Percentiles rank a stretch among this genome's conserved stretches.
These are phyloP conservation scores for carrot (Daucus carota) DNA, from an alignment of 129 eudicot genomes.

Conservation along the genomic window DNA sequence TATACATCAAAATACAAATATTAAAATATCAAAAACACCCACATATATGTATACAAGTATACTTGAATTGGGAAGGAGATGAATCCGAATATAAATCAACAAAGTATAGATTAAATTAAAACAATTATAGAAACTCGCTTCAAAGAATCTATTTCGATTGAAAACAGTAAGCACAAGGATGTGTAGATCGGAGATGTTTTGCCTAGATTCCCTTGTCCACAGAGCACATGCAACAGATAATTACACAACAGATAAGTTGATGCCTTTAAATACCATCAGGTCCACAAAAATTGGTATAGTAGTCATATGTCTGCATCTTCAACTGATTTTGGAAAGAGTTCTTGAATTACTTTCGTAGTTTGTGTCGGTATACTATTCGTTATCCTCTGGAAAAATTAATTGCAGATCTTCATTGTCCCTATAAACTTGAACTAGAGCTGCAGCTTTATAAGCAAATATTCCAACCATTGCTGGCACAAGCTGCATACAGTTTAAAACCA, in stretches of 20 bases:
- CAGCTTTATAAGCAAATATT: conserved; percentile 91
- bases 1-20: too few relatives aligned
- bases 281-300: neutral
- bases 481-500: conserved; percentile 31
- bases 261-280: neutral
- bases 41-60: too few relatives aligned
- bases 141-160: too few relatives aligned
- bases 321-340: neutral
- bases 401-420: conserved; percentile 89
- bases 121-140: too few relatives aligned
- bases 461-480: conserved; percentile 92
- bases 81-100: too few relatives aligned
- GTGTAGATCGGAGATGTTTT: too few relatives aligned
- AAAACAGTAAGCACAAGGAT: too few relatives aligned
- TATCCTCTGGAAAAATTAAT: conserved; percentile 55
- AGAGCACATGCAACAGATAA: too few relatives aligned
- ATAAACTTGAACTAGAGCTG: conserved; percentile 92
- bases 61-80: too few relatives aligned
- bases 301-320: neutral
- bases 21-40: too few relatives aligned
- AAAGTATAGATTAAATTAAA: too few relatives aligned
- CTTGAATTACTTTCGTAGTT: neutral
- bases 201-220: too few relatives aligned
- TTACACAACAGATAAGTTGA: neutral
- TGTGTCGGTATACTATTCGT: conserved; percentile 18